Percentiles rank a stretch among this genome's conserved stretches.
phyloP scores from a whole-genome alignment of 2,329 filamentous ascomycete genomes.

The Curvularia eragrostidis region DNA sequence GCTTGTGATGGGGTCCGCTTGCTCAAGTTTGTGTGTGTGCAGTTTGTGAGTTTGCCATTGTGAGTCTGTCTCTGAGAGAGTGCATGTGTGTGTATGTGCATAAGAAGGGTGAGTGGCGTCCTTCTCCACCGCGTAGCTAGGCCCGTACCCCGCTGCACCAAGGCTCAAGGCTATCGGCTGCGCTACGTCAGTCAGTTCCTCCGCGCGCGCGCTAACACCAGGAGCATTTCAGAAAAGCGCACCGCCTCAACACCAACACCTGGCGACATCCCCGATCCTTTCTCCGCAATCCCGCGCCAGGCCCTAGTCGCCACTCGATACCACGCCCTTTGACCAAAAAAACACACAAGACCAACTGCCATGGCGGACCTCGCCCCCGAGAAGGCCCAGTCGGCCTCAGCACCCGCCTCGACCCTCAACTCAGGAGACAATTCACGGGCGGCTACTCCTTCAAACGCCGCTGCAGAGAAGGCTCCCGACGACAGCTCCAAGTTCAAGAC shows the following conservation, averaged over 20 bases:
- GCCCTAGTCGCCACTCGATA: neutral
- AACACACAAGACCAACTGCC: conserved; percentile 4
- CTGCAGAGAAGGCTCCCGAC: conserved; percentile 66
- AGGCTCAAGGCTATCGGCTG: conserved; percentile 25
- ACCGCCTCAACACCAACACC: conserved; percentile 24
- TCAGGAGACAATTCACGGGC: conserved; percentile 48
- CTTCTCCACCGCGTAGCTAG: conserved; percentile 2
- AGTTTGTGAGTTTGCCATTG: neutral
- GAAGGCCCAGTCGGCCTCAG: conserved; percentile 34
- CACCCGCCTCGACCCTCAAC: conserved; percentile 39
- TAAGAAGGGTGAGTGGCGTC: neutral
- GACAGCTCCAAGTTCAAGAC: conserved; percentile 89
- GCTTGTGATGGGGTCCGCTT: conserved; percentile 1
- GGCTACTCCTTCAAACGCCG: conserved; percentile 42
- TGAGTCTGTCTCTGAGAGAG: neutral
- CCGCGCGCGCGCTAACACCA: conserved; percentile 15
- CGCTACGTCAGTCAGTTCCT: conserved; percentile 36
- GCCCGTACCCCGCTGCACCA: conserved; percentile 12
- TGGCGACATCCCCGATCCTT: conserved; percentile 17
- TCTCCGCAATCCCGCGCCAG: conserved; percentile 3
- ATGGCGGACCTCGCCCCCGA: conserved; percentile 45
- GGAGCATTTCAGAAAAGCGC: conserved; percentile 14
- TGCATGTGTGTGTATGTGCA: neutral
- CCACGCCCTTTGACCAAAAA: conserved; percentile 11
- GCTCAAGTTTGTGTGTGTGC: neutral